Conservation (phyloP, 2,329 filamentous ascomycete species). For the Penicillium griseofulvum region DNA sequence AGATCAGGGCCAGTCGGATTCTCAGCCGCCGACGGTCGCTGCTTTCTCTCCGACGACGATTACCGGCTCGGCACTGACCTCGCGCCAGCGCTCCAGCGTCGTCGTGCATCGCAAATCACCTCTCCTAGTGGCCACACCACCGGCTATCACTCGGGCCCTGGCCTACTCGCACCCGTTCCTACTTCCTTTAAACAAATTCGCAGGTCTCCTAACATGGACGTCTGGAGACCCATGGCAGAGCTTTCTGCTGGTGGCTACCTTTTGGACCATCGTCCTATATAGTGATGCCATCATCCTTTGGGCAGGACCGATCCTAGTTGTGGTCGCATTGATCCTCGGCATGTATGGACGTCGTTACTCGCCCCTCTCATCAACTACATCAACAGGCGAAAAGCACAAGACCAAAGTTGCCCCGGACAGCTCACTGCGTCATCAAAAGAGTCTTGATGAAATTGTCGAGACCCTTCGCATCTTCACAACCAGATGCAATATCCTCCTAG, state of each 20-base stretch:
- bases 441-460: slow-evolving; percentile 94
- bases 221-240: slow-evolving; percentile 94
- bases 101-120: slow-evolving; percentile 97
- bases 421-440: slow-evolving; percentile 81
- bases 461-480: slow-evolving; percentile 86
- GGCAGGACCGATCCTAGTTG: slow-evolving; percentile 79
- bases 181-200: slow-evolving; percentile 79
- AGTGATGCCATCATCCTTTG: slow-evolving; percentile 78
- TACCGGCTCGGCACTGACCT: slow-evolving; percentile 64
- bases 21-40: slow-evolving; percentile 71
- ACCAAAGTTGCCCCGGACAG: slow-evolving; percentile 55
- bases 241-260: slow-evolving; percentile 79
- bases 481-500: slow-evolving; percentile 85
- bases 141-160: slow-evolving; percentile 87
- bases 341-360: slow-evolving; percentile 93
- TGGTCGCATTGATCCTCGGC: slow-evolving; percentile 74
- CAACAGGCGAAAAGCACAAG: slow-evolving; percentile 64
- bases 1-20: slow-evolving; percentile 39
- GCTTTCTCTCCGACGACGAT: slow-evolving; percentile 84
- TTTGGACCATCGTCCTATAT: slow-evolving; percentile 85
- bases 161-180: slow-evolving; percentile 96
- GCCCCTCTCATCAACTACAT: slow-evolving; percentile 80
- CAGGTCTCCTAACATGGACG: slow-evolving; percentile 88
- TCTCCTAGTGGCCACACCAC: slow-evolving; percentile 85
- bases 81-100: slow-evolving; percentile 81